These are phyloP conservation scores for Aspergillus vadensis DNA, from an alignment of 2,329 filamentous ascomycete genomes.

Conservation along the genomic window DNA sequence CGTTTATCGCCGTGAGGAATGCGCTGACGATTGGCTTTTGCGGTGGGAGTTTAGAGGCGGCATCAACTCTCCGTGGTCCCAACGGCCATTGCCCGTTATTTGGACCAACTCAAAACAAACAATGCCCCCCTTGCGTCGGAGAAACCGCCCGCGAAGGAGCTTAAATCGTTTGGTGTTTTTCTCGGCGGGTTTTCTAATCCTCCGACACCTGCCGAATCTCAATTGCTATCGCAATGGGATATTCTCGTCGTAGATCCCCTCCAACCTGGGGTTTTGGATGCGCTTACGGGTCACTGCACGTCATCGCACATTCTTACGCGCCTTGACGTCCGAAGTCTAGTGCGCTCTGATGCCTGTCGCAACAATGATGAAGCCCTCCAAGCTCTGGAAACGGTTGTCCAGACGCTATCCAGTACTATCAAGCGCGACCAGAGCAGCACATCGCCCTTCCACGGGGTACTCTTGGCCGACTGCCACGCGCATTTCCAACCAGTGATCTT, in stretches of 20 bases:
- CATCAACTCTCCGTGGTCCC: constrained; percentile 18
- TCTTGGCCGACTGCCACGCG: constrained; percentile 37
- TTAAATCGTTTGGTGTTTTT: constrained; percentile 36
- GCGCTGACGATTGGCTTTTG: background rate
- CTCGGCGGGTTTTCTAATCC: constrained; percentile 35
- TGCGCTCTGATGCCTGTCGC: constrained; percentile 4
- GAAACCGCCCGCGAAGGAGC: constrained; percentile 1
- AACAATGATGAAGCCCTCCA: constrained; percentile 13
- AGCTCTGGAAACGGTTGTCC: background rate
- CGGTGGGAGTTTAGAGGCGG: constrained; percentile 8
- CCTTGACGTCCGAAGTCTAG: constrained; percentile 12
- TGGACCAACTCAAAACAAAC: constrained; percentile 16
- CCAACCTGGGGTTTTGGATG: constrained; percentile 31
- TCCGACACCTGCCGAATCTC: constrained; percentile 29
- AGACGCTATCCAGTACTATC: constrained; percentile 7
- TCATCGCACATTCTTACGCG: constrained; percentile 13
- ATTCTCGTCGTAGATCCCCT: constrained; percentile 39
- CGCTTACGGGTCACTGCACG: constrained; percentile 16
- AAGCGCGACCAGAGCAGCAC: constrained; percentile 1
- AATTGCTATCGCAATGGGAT: constrained; percentile 38
- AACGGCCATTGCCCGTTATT: constrained; percentile 10
- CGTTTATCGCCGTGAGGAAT: background rate
- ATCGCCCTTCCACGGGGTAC: constrained; percentile 34
- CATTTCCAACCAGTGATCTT: constrained; percentile 29
- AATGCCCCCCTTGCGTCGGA: constrained; percentile 5